Conservation (phyloP, 169 alveolate genomes). For the Blepharisma undulans region DNA sequence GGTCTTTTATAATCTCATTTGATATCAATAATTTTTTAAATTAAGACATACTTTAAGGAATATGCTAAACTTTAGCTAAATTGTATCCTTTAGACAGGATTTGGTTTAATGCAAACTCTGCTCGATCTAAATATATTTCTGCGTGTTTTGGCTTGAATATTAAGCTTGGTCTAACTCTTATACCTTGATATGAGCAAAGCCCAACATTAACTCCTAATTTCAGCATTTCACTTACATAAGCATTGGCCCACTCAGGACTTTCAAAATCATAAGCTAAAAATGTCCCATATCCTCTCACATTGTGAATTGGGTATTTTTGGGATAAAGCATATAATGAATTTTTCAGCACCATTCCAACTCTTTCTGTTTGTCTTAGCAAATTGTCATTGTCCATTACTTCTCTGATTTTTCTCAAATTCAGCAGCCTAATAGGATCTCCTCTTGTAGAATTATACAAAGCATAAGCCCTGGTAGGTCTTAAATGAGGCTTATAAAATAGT, state of each 20-base stretch:
- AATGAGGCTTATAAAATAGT: background rate
- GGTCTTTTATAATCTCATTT: no score
- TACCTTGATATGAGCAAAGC: background rate
- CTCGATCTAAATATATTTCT: conserved; percentile 20
- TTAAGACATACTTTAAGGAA: no score
- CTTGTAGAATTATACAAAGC: background rate
- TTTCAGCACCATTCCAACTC: background rate
- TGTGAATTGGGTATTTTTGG: background rate
- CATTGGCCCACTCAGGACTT: background rate
- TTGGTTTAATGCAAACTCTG: background rate
- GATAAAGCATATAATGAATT: background rate
- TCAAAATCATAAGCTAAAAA: conserved; percentile 23
- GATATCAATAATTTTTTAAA: no score
- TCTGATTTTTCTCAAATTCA: background rate
- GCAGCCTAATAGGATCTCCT: background rate
- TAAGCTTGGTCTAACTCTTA: conserved; percentile 28
- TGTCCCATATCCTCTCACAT: conserved; percentile 33
- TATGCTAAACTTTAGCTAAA: background rate
- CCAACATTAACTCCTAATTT: background rate
- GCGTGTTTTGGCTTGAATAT: conserved; percentile 36
- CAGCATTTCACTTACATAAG: background rate
- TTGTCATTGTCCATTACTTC: conserved; percentile 12
- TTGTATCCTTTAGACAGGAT: background rate
- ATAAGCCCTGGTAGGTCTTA: background rate
- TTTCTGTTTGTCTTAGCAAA: background rate